phyloP scores from a whole-genome alignment of 805 yeast genomes.

The Tetrapisispora fleetii region DNA sequence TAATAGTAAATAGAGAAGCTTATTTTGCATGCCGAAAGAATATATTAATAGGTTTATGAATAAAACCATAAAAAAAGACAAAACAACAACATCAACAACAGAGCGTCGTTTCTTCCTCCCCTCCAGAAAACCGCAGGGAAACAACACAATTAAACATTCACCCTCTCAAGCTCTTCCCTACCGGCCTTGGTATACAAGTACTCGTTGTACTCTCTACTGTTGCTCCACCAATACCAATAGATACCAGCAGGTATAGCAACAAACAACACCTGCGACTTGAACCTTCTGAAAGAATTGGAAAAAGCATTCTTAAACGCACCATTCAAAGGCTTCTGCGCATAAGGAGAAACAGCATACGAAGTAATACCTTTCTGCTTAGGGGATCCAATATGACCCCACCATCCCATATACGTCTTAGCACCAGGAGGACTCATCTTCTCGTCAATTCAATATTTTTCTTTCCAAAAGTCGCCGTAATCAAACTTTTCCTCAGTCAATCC shows the following conservation, averaged over 20 bases:
- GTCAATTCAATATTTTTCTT: no score
- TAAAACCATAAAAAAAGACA: no score
- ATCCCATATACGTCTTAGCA: conserved; percentile 79
- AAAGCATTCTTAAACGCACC: conserved; percentile 77
- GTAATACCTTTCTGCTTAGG: conserved; percentile 82
- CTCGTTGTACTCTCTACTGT: conserved; percentile 83
- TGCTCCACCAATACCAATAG: conserved; percentile 80
- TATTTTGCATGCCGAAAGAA: not conserved
- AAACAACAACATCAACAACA: no score
- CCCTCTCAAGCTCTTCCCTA: conserved; percentile 80
- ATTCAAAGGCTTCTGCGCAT: conserved; percentile 85
- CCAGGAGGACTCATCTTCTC: conserved; percentile 68
- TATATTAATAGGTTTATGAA: not conserved
- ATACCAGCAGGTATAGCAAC: conserved; percentile 67
- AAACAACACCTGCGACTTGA: conserved; percentile 72
- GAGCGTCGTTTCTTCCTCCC: no score
- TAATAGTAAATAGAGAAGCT: no score
- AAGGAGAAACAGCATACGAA: conserved; percentile 85
- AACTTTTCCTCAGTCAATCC: no score
- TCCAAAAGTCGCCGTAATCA: no score
- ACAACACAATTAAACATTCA: conserved; percentile 15
- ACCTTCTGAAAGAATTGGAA: conserved; percentile 92
- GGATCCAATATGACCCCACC: conserved; percentile 93
- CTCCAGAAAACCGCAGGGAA: no score
- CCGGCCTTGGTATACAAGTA: conserved; percentile 96